phyloP scores from a whole-genome alignment of 169 alveolate species.

The Plasmodium ovale region DNA sequence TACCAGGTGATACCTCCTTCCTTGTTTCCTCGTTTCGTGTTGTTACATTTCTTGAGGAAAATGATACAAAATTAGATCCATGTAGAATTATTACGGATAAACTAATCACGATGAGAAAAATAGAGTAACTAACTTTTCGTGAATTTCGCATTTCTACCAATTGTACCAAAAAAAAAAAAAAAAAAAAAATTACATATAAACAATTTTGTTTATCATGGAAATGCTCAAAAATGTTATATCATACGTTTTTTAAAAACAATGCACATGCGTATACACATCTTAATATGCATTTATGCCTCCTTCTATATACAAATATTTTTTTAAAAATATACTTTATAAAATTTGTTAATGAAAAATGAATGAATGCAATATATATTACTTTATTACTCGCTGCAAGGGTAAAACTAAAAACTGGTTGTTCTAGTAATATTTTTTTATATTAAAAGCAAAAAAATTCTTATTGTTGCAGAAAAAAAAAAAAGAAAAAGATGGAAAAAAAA shows the following conservation, averaged over 20 bases:
- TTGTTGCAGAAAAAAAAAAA: too few relatives aligned
- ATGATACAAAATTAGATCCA: background rate
- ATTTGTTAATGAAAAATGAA: too few relatives aligned
- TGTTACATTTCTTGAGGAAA: background rate
- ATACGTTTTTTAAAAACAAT: background rate
- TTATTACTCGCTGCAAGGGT: too few relatives aligned
- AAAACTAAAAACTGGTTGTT: too few relatives aligned
- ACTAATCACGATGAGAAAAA: background rate
- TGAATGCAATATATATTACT: background rate
- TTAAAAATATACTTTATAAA: too few relatives aligned
- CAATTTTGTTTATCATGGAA: background rate
- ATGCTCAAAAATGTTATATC: background rate
- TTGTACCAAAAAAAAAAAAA: too few relatives aligned
- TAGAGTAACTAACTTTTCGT: background rate
- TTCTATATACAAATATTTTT: too few relatives aligned
- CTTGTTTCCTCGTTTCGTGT: background rate
- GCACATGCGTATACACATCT: background rate
- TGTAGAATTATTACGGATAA: conserved; percentile 6
- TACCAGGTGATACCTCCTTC: too few relatives aligned
- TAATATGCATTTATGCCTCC: background rate
- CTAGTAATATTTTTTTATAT: too few relatives aligned
- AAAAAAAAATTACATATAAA: background rate
- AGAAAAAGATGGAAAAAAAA: too few relatives aligned
- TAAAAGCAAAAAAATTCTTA: too few relatives aligned
- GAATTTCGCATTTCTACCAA: conserved; percentile 5